Base-by-base conservation (phyloP, 495 filamentous ascomycete species). In the Penicillium soppii region DNA sequence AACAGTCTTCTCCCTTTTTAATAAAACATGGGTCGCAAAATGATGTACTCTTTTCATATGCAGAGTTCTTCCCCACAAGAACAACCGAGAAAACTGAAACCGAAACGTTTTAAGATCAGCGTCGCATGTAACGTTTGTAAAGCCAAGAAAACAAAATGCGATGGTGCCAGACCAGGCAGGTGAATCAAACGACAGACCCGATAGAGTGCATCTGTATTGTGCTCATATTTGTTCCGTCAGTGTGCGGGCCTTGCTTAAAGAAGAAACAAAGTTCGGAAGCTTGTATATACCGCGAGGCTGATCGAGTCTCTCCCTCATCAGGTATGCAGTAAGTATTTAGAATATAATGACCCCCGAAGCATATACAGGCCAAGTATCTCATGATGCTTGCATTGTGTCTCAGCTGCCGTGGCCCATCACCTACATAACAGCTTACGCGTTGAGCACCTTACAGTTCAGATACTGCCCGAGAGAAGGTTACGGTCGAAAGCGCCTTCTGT, bases 131-230 rank as follows among this genome's bases (percentile, higher is more conserved):
- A 54, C 20, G 45, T 44, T 10, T 54, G 52, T 30, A 54, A 54
- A 36, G 29, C 45, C n/a, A 49, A 22, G 39, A 54, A 54, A 27
- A 54, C 52, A 35, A 54, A 54, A 37, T 54, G 45, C 20, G 52
- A 54, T 26, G 52, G 52, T 27, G 45, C 22, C 9, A 54, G 45
- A 37, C 45, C 52, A 43, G 45, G 52, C 50, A 27, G n/a, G n/a
- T 22, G 52, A 4, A 16, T 15, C 9, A 8, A 16, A 10, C 12
- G n/a, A n/a, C n/a, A n/a, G n/a, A n/a, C n/a, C n/a, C n/a, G n/a
- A 8, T 7, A 43, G 9, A 4, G 12, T 7, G 23, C 15, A 16
- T 15, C 29, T 16, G 40, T 9, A 29, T 8, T 2, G 16, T 39
- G 47, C 47, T 50, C 22, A 50, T 42, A 8, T 8, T 40, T 32